Conservation (phyloP, 768 basidiomycete genomes). For the Boletus sp. region DNA sequence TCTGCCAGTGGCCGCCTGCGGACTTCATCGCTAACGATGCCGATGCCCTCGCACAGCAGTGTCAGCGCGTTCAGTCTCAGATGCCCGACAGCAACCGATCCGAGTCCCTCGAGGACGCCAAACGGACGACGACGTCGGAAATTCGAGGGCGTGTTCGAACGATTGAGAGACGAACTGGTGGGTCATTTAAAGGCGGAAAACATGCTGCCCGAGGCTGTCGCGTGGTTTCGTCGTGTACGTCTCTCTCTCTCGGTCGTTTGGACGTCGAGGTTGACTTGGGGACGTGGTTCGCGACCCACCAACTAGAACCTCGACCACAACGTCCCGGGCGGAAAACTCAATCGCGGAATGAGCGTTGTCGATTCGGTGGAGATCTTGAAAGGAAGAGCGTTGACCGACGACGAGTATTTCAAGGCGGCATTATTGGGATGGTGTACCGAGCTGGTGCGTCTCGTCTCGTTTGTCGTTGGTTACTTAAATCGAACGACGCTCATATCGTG, state of each 20-base stretch:
- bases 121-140: conserved; percentile 49
- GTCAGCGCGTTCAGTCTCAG: too few relatives aligned
- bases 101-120: too few relatives aligned
- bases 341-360: conserved; percentile 93
- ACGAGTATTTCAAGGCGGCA: conserved; percentile 87
- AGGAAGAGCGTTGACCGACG: conserved; percentile 64
- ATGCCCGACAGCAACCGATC: too few relatives aligned
- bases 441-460: conserved; percentile 55
- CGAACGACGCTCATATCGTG: neutral
- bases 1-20: too few relatives aligned
- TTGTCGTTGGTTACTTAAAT: too few relatives aligned
- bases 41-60: too few relatives aligned
- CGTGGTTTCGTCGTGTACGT: conserved; percentile 73
- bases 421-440: conserved; percentile 96
- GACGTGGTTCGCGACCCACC: too few relatives aligned
- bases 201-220: conserved; percentile 81
- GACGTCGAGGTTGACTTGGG: too few relatives aligned
- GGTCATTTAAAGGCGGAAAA: conserved; percentile 61
- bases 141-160: conserved; percentile 72
- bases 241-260: neutral
- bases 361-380: conserved; percentile 90
- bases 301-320: conserved; percentile 92
- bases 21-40: too few relatives aligned
- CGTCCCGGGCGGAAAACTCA: conserved; percentile 95
- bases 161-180: too few relatives aligned